Percentiles rank a stretch among this genome's conserved stretches.
Conservation (phyloP, 108 stramenopile genomes). For the Ochromonas danica region DNA sequence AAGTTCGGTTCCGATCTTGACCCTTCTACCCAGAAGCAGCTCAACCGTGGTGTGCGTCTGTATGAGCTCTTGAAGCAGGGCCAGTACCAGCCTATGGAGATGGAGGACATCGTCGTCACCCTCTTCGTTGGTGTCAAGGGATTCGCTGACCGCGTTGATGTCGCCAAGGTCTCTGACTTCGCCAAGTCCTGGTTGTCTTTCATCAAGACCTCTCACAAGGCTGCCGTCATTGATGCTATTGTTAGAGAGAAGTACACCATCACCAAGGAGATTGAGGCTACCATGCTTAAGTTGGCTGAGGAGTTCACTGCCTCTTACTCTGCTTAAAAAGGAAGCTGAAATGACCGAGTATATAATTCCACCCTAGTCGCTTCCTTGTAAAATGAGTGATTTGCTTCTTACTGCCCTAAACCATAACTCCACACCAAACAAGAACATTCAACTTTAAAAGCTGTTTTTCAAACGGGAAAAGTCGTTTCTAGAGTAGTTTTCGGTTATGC, state of each 20-base stretch:
- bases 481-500: too few species aligned
- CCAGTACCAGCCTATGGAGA: constrained; percentile 96
- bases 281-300: constrained; percentile 86
- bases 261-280: constrained; percentile 68
- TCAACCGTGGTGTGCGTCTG: constrained; percentile 98
- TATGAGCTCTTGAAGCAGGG: constrained; percentile 99
- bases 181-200: constrained; percentile 88
- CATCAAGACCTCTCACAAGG: constrained; percentile 85
- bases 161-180: constrained; percentile 90
- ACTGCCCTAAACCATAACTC: too few species aligned
- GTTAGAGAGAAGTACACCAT: constrained; percentile 75
- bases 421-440: too few species aligned
- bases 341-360: too few species aligned
- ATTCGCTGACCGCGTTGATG: constrained; percentile 97
- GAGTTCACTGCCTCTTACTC: constrained; percentile 78
- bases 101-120: constrained; percentile 94
- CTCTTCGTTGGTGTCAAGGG: constrained; percentile 98
- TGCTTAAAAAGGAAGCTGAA: constrained; percentile 40
- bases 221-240: constrained; percentile 64
- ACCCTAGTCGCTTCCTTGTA: too few species aligned
- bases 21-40: constrained; percentile 98
- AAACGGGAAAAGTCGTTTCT: too few species aligned
- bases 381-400: too few species aligned
- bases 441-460: too few species aligned
- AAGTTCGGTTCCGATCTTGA: constrained; percentile 99